Evolutionary conservation across 2,329 filamentous ascomycete species (phyloP), one percentile per base, ranked within the genome.

Genomic region (Aspergillus ochraceus): DNA sequence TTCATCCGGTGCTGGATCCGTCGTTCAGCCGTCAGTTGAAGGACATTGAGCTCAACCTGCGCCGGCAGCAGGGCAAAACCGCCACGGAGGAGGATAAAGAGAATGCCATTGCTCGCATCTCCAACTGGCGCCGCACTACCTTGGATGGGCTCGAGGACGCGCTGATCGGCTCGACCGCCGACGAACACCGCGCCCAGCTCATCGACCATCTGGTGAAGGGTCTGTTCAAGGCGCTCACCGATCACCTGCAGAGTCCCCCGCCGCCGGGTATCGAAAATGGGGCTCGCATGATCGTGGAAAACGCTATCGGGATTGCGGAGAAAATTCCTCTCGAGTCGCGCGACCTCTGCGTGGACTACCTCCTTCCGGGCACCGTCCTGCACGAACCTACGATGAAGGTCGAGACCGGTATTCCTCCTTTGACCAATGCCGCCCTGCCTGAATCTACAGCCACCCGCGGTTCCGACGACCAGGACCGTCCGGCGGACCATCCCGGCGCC

Each of bases 121-220:
- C 96, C 61, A 91, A 90, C 71, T 99, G 95, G 95, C 88, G 95
- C 60, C 87, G 98, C 77, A 88, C 94, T 3, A 99, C 95, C 2
- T 81, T 98, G 17, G 95, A 99, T 70, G 95, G 94, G n/a, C 82
- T 99, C 19, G 84, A 88, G 64, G 87, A 90, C 55, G 76, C 85
- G 39, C 82, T 98, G 19, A 83, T 84, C 58, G 86, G 88, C 4
- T 80, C 86, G 0, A 83, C 88, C 57, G 88, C 87, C 49, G 81
- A 82, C 12, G 85, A 90, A 11, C 84, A 92, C 75, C 87, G 88
- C 30, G 77, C 83, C 8, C 81, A 86, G 55, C 86, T 97, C 59
- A 91, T 89, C 29, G 86, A 87, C 57, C 84, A 86, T 68, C 84
- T 91, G 14, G 90, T 91, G 10, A 81, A 81, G 52, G 87, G 87